A percentile compares a stretch with the other conserved stretches of the same genome.
Conservation (phyloP, 2,329 filamentous ascomycete species). For the Penicillium capsulatum region DNA sequence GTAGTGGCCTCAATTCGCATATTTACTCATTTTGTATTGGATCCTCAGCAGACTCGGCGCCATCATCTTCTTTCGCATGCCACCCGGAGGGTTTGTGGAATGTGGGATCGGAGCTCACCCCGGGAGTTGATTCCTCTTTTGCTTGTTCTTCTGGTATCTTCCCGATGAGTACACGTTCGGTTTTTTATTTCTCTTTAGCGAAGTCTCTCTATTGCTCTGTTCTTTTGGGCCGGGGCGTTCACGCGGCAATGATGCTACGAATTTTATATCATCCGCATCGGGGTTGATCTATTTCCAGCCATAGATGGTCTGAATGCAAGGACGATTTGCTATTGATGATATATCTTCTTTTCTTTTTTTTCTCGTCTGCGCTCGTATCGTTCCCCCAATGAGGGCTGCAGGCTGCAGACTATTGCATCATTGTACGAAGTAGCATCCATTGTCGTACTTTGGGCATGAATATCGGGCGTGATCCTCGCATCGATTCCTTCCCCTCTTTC, state of each 20-base stretch:
- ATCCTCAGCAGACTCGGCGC: background rate
- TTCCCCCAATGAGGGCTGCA: background rate
- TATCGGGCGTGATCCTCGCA: background rate
- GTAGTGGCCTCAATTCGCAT: conserved; percentile 3
- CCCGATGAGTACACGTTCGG: conserved; percentile 17
- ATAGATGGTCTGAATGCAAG: background rate
- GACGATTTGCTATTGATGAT: background rate
- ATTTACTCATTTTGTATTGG: conserved; percentile 6
- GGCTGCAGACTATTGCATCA: conserved; percentile 1
- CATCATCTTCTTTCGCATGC: background rate
- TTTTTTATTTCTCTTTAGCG: conserved; percentile 14
- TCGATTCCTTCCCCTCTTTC: too few species aligned
- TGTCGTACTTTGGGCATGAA: background rate
- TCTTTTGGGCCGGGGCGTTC: too few species aligned
- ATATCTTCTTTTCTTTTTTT: background rate
- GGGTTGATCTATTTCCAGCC: conserved; percentile 3
- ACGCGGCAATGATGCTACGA: conserved; percentile 6
- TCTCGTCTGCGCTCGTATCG: background rate
- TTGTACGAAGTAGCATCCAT: background rate
- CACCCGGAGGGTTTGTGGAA: too few species aligned
- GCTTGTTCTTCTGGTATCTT: conserved; percentile 7
- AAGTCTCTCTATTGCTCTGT: too few species aligned
- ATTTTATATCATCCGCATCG: background rate
- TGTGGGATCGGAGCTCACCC: too few species aligned
- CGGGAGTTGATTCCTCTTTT: too few species aligned